Percentiles rank a stretch among this genome's conserved stretches.
phyloP scores from a whole-genome alignment of 805 yeast species.

The Zygotorulaspora chibaensis region DNA sequence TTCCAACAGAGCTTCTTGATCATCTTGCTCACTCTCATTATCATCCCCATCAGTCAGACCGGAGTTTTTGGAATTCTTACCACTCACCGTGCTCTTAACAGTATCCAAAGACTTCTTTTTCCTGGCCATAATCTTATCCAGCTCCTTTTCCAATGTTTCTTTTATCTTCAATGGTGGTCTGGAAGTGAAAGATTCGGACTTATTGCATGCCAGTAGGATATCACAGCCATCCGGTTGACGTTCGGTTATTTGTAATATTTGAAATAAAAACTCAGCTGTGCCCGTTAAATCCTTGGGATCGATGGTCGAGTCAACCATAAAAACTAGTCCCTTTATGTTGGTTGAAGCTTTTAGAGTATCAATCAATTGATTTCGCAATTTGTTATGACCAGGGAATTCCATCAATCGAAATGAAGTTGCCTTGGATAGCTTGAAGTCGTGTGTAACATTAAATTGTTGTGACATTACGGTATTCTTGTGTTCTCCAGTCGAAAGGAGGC shows the following conservation, averaged over 20 bases:
- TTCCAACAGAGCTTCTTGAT: constrained; percentile 20
- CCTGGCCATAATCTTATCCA: constrained; percentile 48
- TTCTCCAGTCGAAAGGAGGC: constrained; percentile 30
- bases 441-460: constrained; percentile 43
- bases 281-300: constrained; percentile 45
- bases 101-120: constrained; percentile 45
- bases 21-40: constrained; percentile 22
- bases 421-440: constrained; percentile 35
- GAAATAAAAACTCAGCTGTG: constrained; percentile 56
- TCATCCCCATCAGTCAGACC: constrained; percentile 17
- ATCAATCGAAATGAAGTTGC: constrained; percentile 48
- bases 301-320: constrained; percentile 70
- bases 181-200: constrained; percentile 79
- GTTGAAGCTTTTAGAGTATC: constrained; percentile 44
- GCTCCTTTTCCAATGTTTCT: constrained; percentile 57
- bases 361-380: constrained; percentile 55
- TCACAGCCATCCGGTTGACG: constrained; percentile 62
- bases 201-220: constrained; percentile 75
- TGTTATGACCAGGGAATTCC: constrained; percentile 88
- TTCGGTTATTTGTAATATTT: constrained; percentile 61
- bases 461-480: constrained; percentile 45
- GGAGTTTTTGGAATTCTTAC: constrained; percentile 4
- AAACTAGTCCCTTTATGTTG: constrained; percentile 63
- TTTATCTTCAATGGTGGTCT: constrained; percentile 62
- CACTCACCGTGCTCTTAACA: constrained; percentile 35